Conservation (phyloP, 2,329 filamentous ascomycete species). For the Purpureocillium lavendulum region DNA sequence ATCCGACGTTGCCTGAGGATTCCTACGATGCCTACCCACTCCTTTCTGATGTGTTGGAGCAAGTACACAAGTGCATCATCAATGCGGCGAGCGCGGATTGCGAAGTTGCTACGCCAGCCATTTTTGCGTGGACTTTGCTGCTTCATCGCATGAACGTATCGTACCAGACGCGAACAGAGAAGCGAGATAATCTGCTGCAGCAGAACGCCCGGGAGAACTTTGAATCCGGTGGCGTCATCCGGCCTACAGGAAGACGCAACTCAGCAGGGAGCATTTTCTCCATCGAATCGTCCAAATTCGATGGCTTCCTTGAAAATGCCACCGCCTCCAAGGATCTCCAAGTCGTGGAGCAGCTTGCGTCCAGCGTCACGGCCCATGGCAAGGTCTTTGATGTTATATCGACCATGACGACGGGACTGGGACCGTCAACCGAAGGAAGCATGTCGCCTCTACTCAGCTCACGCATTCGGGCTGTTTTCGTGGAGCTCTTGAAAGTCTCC, state of each 20-base stretch:
- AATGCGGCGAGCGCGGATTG: slow-evolving; percentile 46
- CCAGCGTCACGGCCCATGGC: slow-evolving; percentile 38
- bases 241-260: slow-evolving; percentile 38
- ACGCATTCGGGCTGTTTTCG: slow-evolving; percentile 53
- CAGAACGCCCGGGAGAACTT: slow-evolving; percentile 51
- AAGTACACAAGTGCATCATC: slow-evolving; percentile 65
- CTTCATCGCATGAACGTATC: slow-evolving; percentile 60
- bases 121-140: slow-evolving; percentile 76
- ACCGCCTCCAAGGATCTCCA: slow-evolving; percentile 43
- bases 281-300: slow-evolving; percentile 51
- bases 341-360: slow-evolving; percentile 41
- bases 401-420: slow-evolving; percentile 39
- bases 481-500: slow-evolving; percentile 63
- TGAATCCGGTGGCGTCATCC: slow-evolving; percentile 34
- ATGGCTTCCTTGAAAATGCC: slow-evolving; percentile 45
- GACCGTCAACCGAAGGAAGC: slow-evolving; percentile 34
- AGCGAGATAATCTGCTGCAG: slow-evolving; percentile 48
- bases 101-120: slow-evolving; percentile 60
- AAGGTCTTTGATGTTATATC: slow-evolving; percentile 46
- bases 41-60: slow-evolving; percentile 59
- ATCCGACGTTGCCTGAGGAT: slow-evolving; percentile 23
- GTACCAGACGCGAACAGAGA: slow-evolving; percentile 53
- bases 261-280: slow-evolving; percentile 55
- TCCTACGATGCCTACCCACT: slow-evolving; percentile 54
- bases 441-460: slow-evolving; percentile 50